phyloP scores from a whole-genome alignment of 495 filamentous ascomycete species.

The Geoglossum glabrum region DNA sequence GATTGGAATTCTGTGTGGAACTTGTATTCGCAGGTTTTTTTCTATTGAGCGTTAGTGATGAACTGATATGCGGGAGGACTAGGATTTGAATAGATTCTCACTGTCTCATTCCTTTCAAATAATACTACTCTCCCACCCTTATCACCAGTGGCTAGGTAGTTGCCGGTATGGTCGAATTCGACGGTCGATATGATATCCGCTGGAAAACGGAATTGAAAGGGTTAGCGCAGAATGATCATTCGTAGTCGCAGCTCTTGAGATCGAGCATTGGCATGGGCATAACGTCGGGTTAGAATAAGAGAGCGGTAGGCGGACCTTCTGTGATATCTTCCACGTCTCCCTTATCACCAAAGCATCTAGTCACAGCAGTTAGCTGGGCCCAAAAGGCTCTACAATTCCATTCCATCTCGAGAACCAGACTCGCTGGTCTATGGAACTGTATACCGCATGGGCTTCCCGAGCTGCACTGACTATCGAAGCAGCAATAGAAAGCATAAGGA shows the following conservation, averaged over 20 bases:
- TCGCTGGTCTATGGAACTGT: background rate
- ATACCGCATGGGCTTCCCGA: background rate
- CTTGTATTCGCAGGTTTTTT: conserved; percentile 99
- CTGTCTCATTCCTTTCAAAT: conserved; percentile 95
- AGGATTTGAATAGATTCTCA: conserved; percentile 24
- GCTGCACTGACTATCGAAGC: background rate
- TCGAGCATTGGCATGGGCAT: background rate
- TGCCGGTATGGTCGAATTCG: conserved; percentile 96
- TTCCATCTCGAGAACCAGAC: background rate
- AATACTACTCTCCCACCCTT: conserved; percentile 93
- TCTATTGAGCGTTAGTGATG: conserved; percentile 33
- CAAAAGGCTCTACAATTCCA: background rate
- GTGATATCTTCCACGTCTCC: conserved; percentile 99
- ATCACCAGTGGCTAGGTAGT: conserved; percentile 93
- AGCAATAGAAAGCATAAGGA: background rate
- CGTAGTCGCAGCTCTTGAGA: background rate
- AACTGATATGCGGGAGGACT: background rate
- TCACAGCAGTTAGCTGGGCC: background rate
- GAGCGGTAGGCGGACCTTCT: conserved; percentile 44
- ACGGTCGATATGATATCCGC: conserved; percentile 99
- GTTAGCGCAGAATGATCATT: background rate
- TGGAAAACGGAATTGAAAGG: conserved; percentile 21
- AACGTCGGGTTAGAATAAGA: background rate
- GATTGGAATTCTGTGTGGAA: conserved; percentile 99
- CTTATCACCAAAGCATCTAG: conserved; percentile 97